Percentiles rank a stretch among this genome's conserved stretches.
phyloP scores from a whole-genome alignment of 495 filamentous ascomycete species.

The Penicillium manginii region DNA sequence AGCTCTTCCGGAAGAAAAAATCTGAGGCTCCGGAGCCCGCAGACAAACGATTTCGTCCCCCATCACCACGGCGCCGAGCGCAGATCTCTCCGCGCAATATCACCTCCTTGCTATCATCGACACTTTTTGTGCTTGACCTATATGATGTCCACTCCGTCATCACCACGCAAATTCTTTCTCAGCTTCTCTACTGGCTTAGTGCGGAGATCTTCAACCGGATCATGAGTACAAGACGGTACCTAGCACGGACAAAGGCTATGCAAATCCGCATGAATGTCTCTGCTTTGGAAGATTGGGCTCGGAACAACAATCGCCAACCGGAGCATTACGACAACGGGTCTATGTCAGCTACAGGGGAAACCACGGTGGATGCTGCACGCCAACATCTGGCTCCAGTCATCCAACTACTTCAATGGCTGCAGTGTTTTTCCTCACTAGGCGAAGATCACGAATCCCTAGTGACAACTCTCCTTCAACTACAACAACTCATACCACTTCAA shows the following conservation, averaged over 20 bases:
- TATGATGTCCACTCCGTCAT: conserved; percentile 99
- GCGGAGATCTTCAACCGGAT: conserved; percentile 98
- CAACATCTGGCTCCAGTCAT: conserved; percentile 88
- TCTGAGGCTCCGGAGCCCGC: conserved; percentile 78
- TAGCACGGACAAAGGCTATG: conserved; percentile 98
- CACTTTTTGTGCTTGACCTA: conserved; percentile 94
- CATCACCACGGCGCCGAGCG: conserved; percentile 90
- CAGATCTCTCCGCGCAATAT: conserved; percentile 93
- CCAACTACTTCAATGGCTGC: conserved; percentile 95
- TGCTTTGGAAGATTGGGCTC: conserved; percentile 92
- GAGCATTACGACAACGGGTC: conserved; percentile 96
- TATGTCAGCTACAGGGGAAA: conserved; percentile 83
- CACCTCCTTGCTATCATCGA: conserved; percentile 95
- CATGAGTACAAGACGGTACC: conserved; percentile 91
- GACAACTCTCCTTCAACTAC: conserved; percentile 86
- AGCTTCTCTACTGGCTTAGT: conserved; percentile 95
- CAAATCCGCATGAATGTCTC: conserved; percentile 99
- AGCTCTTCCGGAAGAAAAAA: conserved; percentile 91
- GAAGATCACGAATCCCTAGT: conserved; percentile 88
- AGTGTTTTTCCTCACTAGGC: conserved; percentile 95
- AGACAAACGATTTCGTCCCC: conserved; percentile 92
- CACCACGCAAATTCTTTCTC: conserved; percentile 85
- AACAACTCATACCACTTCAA: conserved; percentile 80
- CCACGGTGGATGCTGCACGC: conserved; percentile 77
- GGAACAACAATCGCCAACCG: conserved; percentile 87